Evolutionary conservation across 1,139 yeast genomes (phyloP).

Genomic region (Arxiozyma heterogenica): DNA sequence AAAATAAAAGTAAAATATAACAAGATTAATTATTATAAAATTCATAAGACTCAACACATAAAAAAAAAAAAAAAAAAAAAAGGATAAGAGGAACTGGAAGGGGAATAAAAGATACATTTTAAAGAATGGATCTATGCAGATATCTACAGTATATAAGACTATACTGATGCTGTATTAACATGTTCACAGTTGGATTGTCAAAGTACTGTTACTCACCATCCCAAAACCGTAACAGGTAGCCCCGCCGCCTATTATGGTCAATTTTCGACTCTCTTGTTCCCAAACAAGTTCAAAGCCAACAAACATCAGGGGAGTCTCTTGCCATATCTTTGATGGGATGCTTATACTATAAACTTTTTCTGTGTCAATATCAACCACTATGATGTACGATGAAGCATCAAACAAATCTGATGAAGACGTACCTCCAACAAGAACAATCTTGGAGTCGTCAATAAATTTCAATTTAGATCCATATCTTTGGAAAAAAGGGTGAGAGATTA

Average conservation of each 20-base stretch:
- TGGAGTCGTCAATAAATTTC: conserved; percentile 22
- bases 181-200: not conserved
- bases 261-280: conserved; percentile 18
- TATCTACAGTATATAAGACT: not conserved
- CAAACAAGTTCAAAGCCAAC: conserved; percentile 47
- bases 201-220: conserved; percentile 44
- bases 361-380: conserved; percentile 31
- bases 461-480: conserved; percentile 44
- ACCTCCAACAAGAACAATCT: conserved; percentile 52
- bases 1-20: no score
- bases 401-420: conserved; percentile 39
- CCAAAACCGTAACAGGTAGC: conserved; percentile 84
- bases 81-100: not conserved
- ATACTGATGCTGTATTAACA: not conserved
- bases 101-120: no score
- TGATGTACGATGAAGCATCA: conserved; percentile 34
- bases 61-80: no score
- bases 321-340: conserved; percentile 35
- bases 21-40: no score
- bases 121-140: no score
- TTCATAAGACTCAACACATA: no score
- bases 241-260: conserved; percentile 54
- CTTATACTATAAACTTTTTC: conserved; percentile 24
- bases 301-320: conserved; percentile 34
- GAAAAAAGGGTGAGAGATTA: conserved; percentile 23